A percentile compares a stretch with the other conserved stretches of the same genome.
Conservation (phyloP, 805 yeast species). For the Ogataea dorogensis region DNA sequence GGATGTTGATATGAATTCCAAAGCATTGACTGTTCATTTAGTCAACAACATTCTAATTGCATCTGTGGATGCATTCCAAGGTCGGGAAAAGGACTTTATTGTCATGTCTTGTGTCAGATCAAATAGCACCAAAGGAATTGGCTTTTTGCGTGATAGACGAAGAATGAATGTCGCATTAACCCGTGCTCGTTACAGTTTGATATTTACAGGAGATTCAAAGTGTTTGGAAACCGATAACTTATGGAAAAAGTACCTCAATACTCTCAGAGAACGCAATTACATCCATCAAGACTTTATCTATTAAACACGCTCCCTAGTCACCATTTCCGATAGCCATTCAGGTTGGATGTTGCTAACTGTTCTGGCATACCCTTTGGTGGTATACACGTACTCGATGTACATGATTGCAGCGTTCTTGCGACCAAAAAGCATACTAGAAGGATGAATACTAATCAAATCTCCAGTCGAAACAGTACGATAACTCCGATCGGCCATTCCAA, state of each 20-base stretch:
- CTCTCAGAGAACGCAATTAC: constrained; percentile 36
- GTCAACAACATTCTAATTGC: constrained; percentile 47
- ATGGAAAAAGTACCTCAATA: constrained; percentile 51
- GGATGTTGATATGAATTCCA: constrained; percentile 46
- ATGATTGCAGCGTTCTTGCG: constrained; percentile 78
- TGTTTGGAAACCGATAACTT: constrained; percentile 46
- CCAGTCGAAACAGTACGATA: constrained; percentile 83
- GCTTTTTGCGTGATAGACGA: constrained; percentile 59
- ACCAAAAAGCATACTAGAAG: constrained; percentile 86
- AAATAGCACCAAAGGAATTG: constrained; percentile 52
- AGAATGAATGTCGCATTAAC: constrained; percentile 73
- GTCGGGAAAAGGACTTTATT: constrained; percentile 81
- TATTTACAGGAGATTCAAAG: constrained; percentile 59
- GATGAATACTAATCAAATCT: constrained; percentile 84
- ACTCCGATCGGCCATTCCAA: constrained; percentile 92
- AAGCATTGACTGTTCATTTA: constrained; percentile 43
- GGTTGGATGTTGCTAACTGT: constrained; percentile 79
- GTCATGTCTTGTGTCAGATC: constrained; percentile 78
- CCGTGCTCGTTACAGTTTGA: constrained; percentile 61
- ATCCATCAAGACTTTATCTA: constrained; percentile 24
- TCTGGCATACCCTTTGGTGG: constrained; percentile 90
- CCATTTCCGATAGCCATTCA: constrained; percentile 83
- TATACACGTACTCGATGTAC: constrained; percentile 93
- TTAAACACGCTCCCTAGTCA: constrained; percentile 50
- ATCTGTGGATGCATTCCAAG: constrained; percentile 89